A percentile compares a stretch with the other conserved stretches of the same genome.
phyloP scores from a whole-genome alignment of 441 rosid genomes.

The Corymbia calophylla region DNA sequence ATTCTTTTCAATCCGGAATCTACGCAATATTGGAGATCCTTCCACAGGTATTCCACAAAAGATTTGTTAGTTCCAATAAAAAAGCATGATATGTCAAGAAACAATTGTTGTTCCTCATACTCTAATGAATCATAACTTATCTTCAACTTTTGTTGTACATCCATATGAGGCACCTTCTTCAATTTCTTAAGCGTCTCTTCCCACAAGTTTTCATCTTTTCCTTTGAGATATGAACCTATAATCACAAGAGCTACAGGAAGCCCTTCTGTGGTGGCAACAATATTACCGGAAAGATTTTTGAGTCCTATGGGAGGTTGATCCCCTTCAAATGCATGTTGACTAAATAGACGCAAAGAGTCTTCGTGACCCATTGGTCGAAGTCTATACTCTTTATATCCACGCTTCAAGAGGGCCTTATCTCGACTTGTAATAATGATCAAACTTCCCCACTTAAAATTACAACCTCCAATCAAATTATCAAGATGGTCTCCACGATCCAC shows the following conservation, averaged over 20 bases:
- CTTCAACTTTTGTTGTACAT: too few relatives aligned
- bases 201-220: fast-evolving
- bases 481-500: too few relatives aligned
- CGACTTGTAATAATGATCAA: too few relatives aligned
- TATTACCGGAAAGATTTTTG: fast-evolving
- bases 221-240: not conserved
- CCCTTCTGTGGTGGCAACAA: not conserved
- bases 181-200: fast-evolving
- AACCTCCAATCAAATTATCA: too few relatives aligned
- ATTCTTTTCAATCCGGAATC: fast-evolving
- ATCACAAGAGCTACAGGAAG: fast-evolving
- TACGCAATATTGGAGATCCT: fast-evolving
- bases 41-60: too few relatives aligned
- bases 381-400: too few relatives aligned
- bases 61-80: not conserved
- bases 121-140: not conserved
- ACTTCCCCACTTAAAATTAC: too few relatives aligned
- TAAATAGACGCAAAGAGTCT: fast-evolving
- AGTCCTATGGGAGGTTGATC: fast-evolving
- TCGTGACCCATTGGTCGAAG: too few relatives aligned
- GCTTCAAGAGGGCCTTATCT: too few relatives aligned
- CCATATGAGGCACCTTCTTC: fast-evolving
- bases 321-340: fast-evolving
- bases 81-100: not conserved
- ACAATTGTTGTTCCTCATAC: fast-evolving